Evolutionary conservation across 495 filamentous ascomycete genomes (phyloP).

Genomic region (Choiromyces venosus): DNA sequence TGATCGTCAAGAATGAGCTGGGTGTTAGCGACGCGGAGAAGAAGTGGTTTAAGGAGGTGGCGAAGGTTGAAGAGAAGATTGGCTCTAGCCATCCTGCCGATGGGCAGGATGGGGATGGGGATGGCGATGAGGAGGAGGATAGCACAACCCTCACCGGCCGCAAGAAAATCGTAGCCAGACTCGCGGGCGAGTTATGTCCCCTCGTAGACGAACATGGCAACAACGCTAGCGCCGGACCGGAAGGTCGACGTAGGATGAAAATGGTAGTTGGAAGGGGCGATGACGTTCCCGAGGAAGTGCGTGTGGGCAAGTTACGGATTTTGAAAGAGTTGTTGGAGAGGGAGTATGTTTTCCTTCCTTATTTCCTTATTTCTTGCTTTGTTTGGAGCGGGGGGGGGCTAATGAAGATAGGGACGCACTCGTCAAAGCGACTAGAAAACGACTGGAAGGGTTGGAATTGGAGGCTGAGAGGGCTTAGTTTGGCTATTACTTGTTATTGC

Average conservation of each 20-base stretch:
- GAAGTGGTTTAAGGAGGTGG: conserved; percentile 35
- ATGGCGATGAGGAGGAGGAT: conserved; percentile 11
- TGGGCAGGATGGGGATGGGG: conserved; percentile 11
- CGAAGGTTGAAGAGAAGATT: conserved; percentile 26
- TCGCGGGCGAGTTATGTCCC: background rate
- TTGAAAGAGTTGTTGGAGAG: conserved; percentile 33
- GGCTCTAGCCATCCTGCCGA: too few relatives aligned
- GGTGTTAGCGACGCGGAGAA: conserved; percentile 39
- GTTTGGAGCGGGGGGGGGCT: conserved; percentile 4
- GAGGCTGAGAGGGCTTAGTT: conserved; percentile 27
- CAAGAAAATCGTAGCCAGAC: background rate
- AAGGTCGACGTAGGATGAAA: conserved; percentile 2
- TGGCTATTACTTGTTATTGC: too few relatives aligned
- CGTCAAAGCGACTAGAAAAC: conserved; percentile 40
- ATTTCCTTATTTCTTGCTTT: background rate
- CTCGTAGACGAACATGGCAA: background rate
- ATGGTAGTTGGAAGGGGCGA: conserved; percentile 14
- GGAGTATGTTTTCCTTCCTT: conserved; percentile 34
- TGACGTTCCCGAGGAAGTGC: conserved; percentile 33
- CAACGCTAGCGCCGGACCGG: background rate
- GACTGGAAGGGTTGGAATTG: conserved; percentile 27
- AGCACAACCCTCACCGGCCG: background rate
- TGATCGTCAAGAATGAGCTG: conserved; percentile 30
- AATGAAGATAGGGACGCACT: conserved; percentile 27
- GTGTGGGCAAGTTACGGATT: conserved; percentile 29